phyloP scores from a whole-genome alignment of 1,139 yeast genomes.

The Lodderomyces beijingensis region DNA sequence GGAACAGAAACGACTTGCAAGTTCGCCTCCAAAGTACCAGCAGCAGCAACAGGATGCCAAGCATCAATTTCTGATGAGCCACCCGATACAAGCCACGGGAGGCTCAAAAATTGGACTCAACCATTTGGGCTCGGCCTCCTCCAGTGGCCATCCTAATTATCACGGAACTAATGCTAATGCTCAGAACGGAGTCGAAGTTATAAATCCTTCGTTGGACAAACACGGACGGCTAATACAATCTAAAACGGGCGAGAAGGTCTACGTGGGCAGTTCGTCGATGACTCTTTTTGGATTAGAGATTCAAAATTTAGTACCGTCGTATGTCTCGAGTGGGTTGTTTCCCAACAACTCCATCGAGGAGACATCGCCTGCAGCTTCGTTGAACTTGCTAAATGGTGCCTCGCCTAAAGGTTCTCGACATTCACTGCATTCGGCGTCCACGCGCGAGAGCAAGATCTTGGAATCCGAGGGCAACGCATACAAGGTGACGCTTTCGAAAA shows the following conservation, averaged over 20 bases:
- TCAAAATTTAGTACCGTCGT: conserved; percentile 52
- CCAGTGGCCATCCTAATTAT: neutral
- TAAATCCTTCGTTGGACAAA: conserved; percentile 64
- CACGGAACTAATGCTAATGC: neutral
- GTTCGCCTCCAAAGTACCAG: neutral
- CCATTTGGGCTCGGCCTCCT: neutral
- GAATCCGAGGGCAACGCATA: conserved; percentile 77
- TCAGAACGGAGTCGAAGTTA: conserved; percentile 33
- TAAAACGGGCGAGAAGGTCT: conserved; percentile 67
- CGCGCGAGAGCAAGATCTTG: conserved; percentile 42
- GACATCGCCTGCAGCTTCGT: neutral
- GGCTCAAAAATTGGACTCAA: neutral
- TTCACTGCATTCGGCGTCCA: neutral
- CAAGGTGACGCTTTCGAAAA: conserved; percentile 61
- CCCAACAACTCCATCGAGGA: conserved; percentile 6
- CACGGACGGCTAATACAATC: conserved; percentile 69
- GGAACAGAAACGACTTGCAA: conserved; percentile 12
- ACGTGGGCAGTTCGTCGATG: conserved; percentile 80
- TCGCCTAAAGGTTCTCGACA: neutral
- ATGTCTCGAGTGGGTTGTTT: conserved; percentile 18
- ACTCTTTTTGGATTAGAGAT: conserved; percentile 74
- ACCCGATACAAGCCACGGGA: conserved; percentile 5
- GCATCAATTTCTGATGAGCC: neutral
- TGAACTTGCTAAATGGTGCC: neutral
- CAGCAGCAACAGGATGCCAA: neutral